A percentile compares a stretch with the other conserved stretches of the same genome.
Evolutionary conservation across 805 yeast species (phyloP).

Genomic region (Yarrowia divulgata): DNA sequence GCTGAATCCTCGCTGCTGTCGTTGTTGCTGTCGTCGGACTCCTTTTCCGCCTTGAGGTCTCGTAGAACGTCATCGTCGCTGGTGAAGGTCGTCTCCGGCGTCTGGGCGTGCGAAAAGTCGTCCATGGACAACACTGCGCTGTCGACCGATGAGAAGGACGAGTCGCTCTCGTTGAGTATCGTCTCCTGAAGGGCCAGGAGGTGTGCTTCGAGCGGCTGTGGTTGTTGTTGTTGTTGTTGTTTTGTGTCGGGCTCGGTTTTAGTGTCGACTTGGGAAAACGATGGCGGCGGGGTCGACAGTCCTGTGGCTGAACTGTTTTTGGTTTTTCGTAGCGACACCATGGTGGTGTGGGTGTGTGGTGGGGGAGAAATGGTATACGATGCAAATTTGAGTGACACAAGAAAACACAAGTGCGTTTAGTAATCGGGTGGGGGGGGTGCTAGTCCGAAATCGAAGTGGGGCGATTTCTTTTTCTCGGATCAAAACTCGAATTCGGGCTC

Average conservation of each 20-base stretch:
- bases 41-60: neutral
- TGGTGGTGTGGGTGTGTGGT: neutral
- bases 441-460: neutral
- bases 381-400: conserved; percentile 30
- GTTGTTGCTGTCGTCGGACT: neutral
- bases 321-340: conserved; percentile 28
- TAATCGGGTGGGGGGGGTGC: neutral
- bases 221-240: neutral
- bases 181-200: conserved; percentile 28
- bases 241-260: neutral
- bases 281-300: conserved; percentile 28
- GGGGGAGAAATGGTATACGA: conserved; percentile 3
- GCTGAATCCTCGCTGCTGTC: conserved; percentile 8
- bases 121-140: conserved; percentile 10
- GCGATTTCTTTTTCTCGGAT: neutral
- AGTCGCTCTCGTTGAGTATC: conserved; percentile 38
- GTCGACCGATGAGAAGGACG: conserved; percentile 28
- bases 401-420: neutral
- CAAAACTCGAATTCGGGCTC: neutral
- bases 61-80: conserved; percentile 20
- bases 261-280: conserved; percentile 11
- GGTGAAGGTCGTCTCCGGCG: conserved; percentile 29
- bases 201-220: neutral
- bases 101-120: conserved; percentile 9
- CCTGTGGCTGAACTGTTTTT: conserved; percentile 19